Conservation (phyloP, 768 basidiomycete genomes). For the Suillus ampliporus region DNA sequence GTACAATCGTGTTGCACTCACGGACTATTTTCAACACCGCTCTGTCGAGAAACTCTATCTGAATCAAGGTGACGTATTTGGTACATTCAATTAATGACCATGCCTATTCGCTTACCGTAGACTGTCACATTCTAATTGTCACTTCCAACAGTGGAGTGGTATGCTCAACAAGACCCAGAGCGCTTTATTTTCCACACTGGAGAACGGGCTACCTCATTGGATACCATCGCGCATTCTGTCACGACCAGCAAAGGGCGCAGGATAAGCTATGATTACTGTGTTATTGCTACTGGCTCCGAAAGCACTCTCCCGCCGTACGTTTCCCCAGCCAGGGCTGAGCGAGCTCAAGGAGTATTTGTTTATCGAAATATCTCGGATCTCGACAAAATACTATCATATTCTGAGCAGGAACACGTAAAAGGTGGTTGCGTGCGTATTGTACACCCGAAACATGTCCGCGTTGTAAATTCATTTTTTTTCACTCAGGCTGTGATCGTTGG, state of each 20-base stretch:
- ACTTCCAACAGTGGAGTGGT: conserved; percentile 55
- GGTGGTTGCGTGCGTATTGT: conserved; percentile 27
- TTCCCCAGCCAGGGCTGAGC: conserved; percentile 42
- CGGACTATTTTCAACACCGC: conserved; percentile 68
- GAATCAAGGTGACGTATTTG: conserved; percentile 45
- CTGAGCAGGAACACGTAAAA: conserved; percentile 50
- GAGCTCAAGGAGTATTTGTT: conserved; percentile 65
- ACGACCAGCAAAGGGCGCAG: conserved; percentile 50
- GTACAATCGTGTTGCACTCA: conserved; percentile 57
- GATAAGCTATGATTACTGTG: conserved; percentile 62
- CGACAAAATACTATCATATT: conserved; percentile 64
- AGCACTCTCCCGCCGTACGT: conserved; percentile 67
- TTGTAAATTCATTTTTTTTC: not conserved
- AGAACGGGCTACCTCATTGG: conserved; percentile 51
- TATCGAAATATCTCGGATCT: conserved; percentile 77
- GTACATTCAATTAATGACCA: not conserved
- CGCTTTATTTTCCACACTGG: conserved; percentile 57
- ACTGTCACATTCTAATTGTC: not conserved
- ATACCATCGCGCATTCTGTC: conserved; percentile 46
- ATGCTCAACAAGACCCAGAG: conserved; percentile 58
- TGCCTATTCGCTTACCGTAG: not conserved
- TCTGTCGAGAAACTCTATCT: conserved; percentile 64
- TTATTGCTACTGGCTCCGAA: conserved; percentile 73
- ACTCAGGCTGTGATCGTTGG: conserved; percentile 60
- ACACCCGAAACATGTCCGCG: not conserved